These are phyloP conservation scores for Aurifilum marmelostoma DNA, from an alignment of 2,329 filamentous ascomycete species.

Conservation along the genomic window DNA sequence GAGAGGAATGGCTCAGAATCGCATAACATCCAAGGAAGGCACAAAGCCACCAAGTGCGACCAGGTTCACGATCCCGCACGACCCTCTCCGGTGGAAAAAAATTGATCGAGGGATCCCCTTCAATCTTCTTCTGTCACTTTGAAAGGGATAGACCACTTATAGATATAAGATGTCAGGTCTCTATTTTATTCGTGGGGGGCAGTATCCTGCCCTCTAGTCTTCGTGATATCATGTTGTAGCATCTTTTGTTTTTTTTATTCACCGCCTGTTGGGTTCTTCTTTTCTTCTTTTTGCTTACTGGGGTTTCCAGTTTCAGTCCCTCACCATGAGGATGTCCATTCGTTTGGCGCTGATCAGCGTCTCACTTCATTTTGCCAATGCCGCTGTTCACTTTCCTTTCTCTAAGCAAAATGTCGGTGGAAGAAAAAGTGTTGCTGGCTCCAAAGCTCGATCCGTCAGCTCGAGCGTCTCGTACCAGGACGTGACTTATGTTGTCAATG, in stretches of 20 bases:
- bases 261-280: not conserved
- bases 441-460: constrained; percentile 9
- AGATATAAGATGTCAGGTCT: constrained; percentile 11
- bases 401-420: constrained; percentile 12
- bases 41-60: constrained; percentile 3
- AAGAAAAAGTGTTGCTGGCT: not conserved
- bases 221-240: not conserved
- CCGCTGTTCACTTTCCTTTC: constrained; percentile 24
- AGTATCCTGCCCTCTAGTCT: not conserved
- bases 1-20: constrained; percentile 15
- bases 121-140: not conserved
- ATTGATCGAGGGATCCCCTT: not conserved
- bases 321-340: constrained; percentile 25
- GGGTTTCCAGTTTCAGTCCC: not conserved
- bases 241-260: not conserved
- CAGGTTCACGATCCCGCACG: constrained; percentile 22
- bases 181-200: not conserved
- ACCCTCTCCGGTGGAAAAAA: constrained; percentile 6
- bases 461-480: constrained; percentile 25
- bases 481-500: constrained; percentile 34
- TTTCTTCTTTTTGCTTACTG: not conserved
- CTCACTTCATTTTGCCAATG: constrained; percentile 10
- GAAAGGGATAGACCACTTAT: not conserved
- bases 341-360: constrained; percentile 18
- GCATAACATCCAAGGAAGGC: constrained; percentile 1